Percentiles rank a stretch among this genome's conserved stretches.
Evolutionary conservation across 148 eudicot species (phyloP).

Genomic region (Suaeda aralocaspica): DNA sequence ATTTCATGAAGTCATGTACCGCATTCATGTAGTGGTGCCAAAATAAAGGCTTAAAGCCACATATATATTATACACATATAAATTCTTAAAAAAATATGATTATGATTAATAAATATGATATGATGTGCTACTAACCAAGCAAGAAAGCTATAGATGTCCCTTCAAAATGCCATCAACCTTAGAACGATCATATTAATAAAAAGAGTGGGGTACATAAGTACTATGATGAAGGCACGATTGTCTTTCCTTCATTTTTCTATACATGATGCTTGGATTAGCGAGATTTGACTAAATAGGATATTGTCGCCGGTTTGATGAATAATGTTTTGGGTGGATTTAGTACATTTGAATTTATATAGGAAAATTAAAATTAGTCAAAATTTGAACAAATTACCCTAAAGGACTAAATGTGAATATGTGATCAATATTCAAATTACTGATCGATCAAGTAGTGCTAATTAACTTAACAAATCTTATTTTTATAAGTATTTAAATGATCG

Average conservation of each 20-base stretch:
- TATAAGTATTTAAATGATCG: too few species aligned
- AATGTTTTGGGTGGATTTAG: too few species aligned
- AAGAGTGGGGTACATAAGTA: not conserved
- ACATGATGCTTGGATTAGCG: not conserved
- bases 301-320: too few species aligned
- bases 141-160: not conserved
- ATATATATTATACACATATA: not conserved
- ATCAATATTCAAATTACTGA: too few species aligned
- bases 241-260: not conserved
- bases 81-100: not conserved
- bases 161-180: not conserved
- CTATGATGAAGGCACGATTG: not conserved
- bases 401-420: too few species aligned
- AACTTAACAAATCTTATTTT: too few species aligned
- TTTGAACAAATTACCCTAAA: too few species aligned
- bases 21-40: not conserved
- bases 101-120: slow-evolving; percentile 2
- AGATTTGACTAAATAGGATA: too few species aligned
- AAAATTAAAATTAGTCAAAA: too few species aligned
- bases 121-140: slow-evolving; percentile 6
- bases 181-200: not conserved
- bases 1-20: not conserved
- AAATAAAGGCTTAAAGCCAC: not conserved
- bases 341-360: too few species aligned
- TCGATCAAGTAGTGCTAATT: too few species aligned